These are phyloP conservation scores for Saccharomycopsis sp. DNA, from an alignment of 805 yeast genomes.

Conservation along the genomic window DNA sequence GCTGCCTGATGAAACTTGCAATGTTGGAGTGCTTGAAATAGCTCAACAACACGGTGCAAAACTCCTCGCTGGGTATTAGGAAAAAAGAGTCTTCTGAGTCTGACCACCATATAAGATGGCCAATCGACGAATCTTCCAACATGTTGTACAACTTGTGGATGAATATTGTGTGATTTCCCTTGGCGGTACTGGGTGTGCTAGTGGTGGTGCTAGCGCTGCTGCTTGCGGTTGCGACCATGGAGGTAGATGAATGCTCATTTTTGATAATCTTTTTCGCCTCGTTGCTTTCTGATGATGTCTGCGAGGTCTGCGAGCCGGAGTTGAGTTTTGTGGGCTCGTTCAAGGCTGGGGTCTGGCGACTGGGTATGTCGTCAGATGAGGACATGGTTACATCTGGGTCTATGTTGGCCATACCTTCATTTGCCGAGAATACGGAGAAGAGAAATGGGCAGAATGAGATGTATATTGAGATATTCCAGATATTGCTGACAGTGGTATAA, in stretches of 20 bases:
- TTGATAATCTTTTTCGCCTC: background rate
- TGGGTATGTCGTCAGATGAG: background rate
- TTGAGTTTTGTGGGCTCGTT: background rate
- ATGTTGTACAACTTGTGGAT: constrained; percentile 86
- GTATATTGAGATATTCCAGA: no score
- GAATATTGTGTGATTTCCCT: constrained; percentile 44
- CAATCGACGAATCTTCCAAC: constrained; percentile 68
- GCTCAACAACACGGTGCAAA: constrained; percentile 55
- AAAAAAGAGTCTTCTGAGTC: constrained; percentile 60
- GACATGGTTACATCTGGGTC: no score
- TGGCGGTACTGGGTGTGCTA: background rate
- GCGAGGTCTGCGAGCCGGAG: background rate
- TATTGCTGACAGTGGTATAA: no score
- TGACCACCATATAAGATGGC: constrained; percentile 84
- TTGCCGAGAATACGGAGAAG: no score
- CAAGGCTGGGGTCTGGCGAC: background rate
- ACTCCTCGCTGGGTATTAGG: constrained; percentile 80
- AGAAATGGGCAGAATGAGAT: no score
- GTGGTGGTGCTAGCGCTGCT: background rate
- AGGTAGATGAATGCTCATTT: background rate
- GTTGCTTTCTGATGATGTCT: background rate
- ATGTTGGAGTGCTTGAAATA: constrained; percentile 77
- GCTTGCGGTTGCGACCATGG: background rate
- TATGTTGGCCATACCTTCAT: no score
- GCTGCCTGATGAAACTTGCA: constrained; percentile 69